Evolutionary conservation across 352 stramenopile genomes (phyloP).

Genomic region (Peronospora destructor): DNA sequence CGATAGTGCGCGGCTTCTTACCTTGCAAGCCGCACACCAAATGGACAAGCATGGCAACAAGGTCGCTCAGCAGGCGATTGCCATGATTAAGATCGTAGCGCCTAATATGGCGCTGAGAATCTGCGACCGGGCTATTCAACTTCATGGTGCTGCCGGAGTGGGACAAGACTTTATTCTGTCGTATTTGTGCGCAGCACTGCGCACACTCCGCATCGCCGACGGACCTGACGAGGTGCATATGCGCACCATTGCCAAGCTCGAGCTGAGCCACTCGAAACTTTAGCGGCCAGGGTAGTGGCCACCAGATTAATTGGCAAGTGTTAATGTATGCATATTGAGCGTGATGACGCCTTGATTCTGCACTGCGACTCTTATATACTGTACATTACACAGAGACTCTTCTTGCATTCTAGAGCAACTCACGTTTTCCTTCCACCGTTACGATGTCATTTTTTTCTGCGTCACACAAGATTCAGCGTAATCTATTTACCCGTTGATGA

Average conservation of each 20-base stretch:
- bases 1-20: slow-evolving; percentile 81
- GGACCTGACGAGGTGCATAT: slow-evolving; percentile 96
- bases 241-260: slow-evolving; percentile 89
- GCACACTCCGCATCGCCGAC: slow-evolving; percentile 93
- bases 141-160: slow-evolving; percentile 77
- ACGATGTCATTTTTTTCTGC: no score
- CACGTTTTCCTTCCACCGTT: no score
- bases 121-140: slow-evolving; percentile 88
- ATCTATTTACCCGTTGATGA: no score
- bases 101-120: slow-evolving; percentile 87
- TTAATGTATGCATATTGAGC: not conserved
- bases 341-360: not conserved
- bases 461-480: no score
- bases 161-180: slow-evolving; percentile 91
- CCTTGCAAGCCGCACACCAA: slow-evolving; percentile 85
- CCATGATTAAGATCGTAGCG: slow-evolving; percentile 95
- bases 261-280: slow-evolving; percentile 65
- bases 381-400: no score
- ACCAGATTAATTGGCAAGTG: no score
- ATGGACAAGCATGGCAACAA: slow-evolving; percentile 85
- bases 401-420: no score
- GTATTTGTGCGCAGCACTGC: slow-evolving; percentile 85
- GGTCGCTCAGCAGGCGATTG: slow-evolving; percentile 88
- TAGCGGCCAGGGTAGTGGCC: slow-evolving; percentile 9
- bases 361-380: no score